Base-by-base conservation (phyloP, 1,284 basidiomycete genomes). In the Pulchroboletus neoregius region DNA sequence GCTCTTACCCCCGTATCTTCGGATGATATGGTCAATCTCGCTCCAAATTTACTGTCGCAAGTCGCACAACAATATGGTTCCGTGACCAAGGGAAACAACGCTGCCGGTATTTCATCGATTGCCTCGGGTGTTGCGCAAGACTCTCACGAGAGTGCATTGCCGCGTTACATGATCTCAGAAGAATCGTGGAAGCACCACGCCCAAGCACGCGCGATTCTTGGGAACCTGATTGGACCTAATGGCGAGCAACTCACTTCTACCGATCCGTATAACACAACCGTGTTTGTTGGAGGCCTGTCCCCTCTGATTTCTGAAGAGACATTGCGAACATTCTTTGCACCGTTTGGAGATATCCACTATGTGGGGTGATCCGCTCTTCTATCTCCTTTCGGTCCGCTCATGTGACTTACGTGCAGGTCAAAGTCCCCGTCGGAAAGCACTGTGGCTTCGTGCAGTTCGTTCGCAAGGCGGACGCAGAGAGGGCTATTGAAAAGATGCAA, bases 381-480 rank as follows among this genome's bases (percentile, higher is more conserved):
- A 42, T 39, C 9, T 13, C 30, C 18, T 39, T 32, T 39, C 24
- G n/a, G 23, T 54, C 39, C 48, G 27, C 46, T 58, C 16, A 65
- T 20, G 24, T 31, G 43, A 30, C 4, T 27, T 43, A 10, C 47
- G 10, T 54, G 26, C 55, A 91, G 87, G 91, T 95, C 63, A 96
- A 96, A 70, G 93, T 96, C 6, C 94, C 94, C 3, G 87, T 91
- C 22, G 92, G 91, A 40, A 96, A 96, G 63, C 91, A 94, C 51
- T 96, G 94, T 60, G 93, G 94, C 0, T 97, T 97, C 58, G 93
- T 97, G 23, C 93, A 95, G 68, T 96, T 92, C 60, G 88, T 94
- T 22, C 78, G 84, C 54, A 94, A 96, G 69, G 81, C 80, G 10
- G 94, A 96, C 67, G 94, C 94, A 6, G 91, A 95, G 64, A 76